Evolutionary conservation across 192 early-diverging fungal species (phyloP).

Genomic region (Geosiphon pyriformis): DNA sequence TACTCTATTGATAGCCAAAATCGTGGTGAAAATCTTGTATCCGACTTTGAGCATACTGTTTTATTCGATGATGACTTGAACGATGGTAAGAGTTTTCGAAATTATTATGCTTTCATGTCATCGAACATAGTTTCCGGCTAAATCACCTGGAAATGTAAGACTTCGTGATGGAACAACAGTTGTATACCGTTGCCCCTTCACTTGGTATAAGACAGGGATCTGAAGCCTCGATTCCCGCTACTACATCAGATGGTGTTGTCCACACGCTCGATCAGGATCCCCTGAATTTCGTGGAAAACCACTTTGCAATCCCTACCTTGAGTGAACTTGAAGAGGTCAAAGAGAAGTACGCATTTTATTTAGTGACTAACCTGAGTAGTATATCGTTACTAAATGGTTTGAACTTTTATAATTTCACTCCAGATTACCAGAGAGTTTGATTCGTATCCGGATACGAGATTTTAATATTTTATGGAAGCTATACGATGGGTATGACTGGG

Average conservation of each 20-base stretch:
- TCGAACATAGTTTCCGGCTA: too few relatives aligned
- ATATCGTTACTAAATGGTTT: background rate
- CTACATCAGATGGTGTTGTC: too few relatives aligned
- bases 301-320: constrained; percentile 39
- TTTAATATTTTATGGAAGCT: constrained; percentile 57
- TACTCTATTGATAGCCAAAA: constrained; percentile 36
- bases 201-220: background rate
- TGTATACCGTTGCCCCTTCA: background rate
- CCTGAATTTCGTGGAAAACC: constrained; percentile 40
- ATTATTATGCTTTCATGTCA: too few relatives aligned
- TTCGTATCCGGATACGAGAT: constrained; percentile 53
- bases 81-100: constrained; percentile 27
- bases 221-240: too few relatives aligned
- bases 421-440: constrained; percentile 24
- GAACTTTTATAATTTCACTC: background rate
- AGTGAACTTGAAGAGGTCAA: constrained; percentile 24
- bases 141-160: too few relatives aligned
- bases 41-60: constrained; percentile 24
- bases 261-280: background rate
- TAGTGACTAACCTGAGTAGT: too few relatives aligned
- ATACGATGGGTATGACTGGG: constrained; percentile 68
- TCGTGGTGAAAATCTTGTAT: constrained; percentile 24
- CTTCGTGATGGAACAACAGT: background rate
- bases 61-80: constrained; percentile 31
- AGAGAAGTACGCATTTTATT: constrained; percentile 19